Conservation (phyloP, 768 basidiomycete genomes). For the Mycena leptocephala region DNA sequence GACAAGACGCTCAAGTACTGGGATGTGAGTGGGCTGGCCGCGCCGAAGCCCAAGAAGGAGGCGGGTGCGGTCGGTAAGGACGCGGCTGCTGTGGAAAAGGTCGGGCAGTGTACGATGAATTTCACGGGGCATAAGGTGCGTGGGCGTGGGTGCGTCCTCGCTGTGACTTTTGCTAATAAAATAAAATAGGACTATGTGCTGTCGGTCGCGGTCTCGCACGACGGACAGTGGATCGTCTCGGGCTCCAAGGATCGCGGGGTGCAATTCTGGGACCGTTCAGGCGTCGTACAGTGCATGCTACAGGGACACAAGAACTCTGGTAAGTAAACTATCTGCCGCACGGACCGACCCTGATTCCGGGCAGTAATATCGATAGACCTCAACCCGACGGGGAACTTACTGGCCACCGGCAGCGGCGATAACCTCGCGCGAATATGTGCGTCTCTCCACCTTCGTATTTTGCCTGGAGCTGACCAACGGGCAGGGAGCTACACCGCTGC, state of each 20-base stretch:
- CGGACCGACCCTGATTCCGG: background rate
- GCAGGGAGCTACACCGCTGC: slow-evolving; percentile 42
- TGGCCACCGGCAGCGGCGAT: slow-evolving; percentile 72
- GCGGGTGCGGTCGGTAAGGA: slow-evolving; percentile 64
- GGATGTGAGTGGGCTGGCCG: slow-evolving; percentile 86
- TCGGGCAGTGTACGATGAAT: slow-evolving; percentile 73
- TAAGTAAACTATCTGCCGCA: slow-evolving; percentile 42
- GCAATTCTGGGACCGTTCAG: slow-evolving; percentile 90
- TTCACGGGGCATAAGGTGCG: slow-evolving; percentile 88
- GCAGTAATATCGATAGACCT: slow-evolving; percentile 68
- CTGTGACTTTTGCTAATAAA: background rate
- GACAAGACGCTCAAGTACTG: slow-evolving; percentile 93
- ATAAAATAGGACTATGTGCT: slow-evolving; percentile 48
- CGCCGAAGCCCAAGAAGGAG: slow-evolving; percentile 63
- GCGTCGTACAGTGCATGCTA: slow-evolving; percentile 92
- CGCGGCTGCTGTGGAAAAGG: slow-evolving; percentile 63
- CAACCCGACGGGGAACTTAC: slow-evolving; percentile 60
- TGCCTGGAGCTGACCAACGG: background rate
- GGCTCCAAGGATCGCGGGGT: slow-evolving; percentile 97
- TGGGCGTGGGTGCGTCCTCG: slow-evolving; percentile 36
- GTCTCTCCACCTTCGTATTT: slow-evolving; percentile 37
- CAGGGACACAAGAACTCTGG: slow-evolving; percentile 79
- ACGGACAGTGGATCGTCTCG: slow-evolving; percentile 95
- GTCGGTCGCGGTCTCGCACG: slow-evolving; percentile 78
- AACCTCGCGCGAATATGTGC: slow-evolving; percentile 70